Evolutionary conservation across 768 basidiomycete genomes (phyloP), one percentile per base, ranked within the genome.

Genomic region (Tricholoma sp.): DNA sequence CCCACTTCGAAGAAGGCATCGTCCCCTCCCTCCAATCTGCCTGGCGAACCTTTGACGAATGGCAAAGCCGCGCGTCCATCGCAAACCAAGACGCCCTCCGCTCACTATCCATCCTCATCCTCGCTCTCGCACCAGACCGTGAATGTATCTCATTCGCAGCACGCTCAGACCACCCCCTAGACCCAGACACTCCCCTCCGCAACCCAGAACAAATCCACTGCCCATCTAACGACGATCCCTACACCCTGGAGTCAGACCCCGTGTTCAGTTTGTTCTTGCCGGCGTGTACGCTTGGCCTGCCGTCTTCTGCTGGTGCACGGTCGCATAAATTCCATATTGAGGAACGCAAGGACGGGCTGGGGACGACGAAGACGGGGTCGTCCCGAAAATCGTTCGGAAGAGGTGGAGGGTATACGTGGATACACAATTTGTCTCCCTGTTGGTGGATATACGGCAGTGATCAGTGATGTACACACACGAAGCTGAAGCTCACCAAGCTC

Each of bases 141-240:
- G 96, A 99, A 70, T 99, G 96, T 96, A 90, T 98, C 60, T 81
- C 91, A 6, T 98, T 98, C 71, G 87, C 91, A 1, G 93, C 93
- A 0, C 81, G 96, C 24, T 86, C 86, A 15, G 95, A 98, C 67
- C 96, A 98, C 70, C 83, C 98, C n/a, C n/a, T n/a, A n/a, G 94
- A 99, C 71, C 96, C 96, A 1, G 96, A 98, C 65, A 99, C 96
- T 0, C 96, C 96, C 2, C 77, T 98, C n/a, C 79, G 93, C 17
- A 89, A 92, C 64, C 86, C 86, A 0, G 77, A 80, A 54, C 73
- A 79, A 36, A 88, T 98, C 66, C 76, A 80, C 50, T 98, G 96
- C 73, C 96, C 96, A 0, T 83, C 84, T 57, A 96, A 92, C 72
- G 90, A 94, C 58, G 96, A 99, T 65, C 88, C 93, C 0, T n/a